A percentile compares a stretch with the other conserved stretches of the same genome.
Conservation (phyloP, 2,329 filamentous ascomycete species). For the Cladophialophora bantiana region DNA sequence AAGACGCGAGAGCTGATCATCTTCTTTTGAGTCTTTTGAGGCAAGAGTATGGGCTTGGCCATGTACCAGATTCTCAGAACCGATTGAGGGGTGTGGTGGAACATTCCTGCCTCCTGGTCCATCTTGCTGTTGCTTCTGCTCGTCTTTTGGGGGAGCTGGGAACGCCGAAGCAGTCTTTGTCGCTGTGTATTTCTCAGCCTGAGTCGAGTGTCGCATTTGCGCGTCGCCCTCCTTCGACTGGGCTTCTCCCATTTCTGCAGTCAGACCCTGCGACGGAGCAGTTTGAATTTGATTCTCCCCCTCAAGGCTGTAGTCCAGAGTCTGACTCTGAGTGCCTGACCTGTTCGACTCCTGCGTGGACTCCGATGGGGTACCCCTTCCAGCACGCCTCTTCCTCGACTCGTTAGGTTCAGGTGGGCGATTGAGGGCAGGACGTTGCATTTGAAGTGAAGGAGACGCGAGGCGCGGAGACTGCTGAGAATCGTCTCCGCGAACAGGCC, state of each 20-base stretch:
- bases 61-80: conserved; percentile 8
- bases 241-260: conserved; percentile 11
- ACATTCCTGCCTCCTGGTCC: conserved; percentile 8
- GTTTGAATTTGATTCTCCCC: conserved; percentile 12
- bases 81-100: conserved; percentile 16
- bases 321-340: conserved; percentile 14
- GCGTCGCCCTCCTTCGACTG: conserved; percentile 15
- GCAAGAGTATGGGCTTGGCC: neutral
- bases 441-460: conserved; percentile 38
- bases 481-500: neutral
- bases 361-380: conserved; percentile 30
- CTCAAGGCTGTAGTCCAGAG: neutral
- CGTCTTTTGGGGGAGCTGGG: conserved; percentile 5
- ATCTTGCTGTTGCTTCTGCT: conserved; percentile 14
- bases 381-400: conserved; percentile 32
- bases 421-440: conserved; percentile 33
- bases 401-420: conserved; percentile 33
- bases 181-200: neutral
- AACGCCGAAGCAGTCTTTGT: conserved; percentile 14
- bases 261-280: conserved; percentile 4
- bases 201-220: neutral
- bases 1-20: neutral
- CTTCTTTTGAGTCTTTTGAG: conserved; percentile 15
- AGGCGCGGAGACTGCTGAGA: neutral
- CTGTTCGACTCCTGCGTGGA: conserved; percentile 29